A percentile compares a stretch with the other conserved stretches of the same genome.
Conservation (phyloP, 805 yeast species). For the Starmerella tilneyi region DNA sequence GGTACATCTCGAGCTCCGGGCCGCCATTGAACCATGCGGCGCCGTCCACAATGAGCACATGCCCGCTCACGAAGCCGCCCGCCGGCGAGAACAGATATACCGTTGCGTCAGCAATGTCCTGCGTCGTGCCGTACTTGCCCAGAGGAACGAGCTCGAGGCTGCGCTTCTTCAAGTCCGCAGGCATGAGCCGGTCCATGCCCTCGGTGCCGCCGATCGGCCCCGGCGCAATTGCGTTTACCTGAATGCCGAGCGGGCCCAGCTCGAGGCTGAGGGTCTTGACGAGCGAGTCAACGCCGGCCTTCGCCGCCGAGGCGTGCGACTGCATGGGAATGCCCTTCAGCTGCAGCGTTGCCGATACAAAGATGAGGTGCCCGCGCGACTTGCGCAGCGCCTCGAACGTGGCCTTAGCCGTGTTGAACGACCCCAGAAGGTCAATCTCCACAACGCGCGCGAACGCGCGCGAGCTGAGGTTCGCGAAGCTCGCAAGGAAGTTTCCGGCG, state of each 20-base stretch:
- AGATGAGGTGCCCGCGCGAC: conserved; percentile 61
- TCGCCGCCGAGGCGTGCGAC: conserved; percentile 86
- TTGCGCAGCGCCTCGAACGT: conserved; percentile 52
- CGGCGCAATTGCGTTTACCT: conserved; percentile 81
- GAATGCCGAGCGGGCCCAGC: conserved; percentile 78
- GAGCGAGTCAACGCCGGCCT: conserved; percentile 88
- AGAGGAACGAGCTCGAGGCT: conserved; percentile 45
- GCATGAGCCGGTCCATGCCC: conserved; percentile 59
- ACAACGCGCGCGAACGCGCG: conserved; percentile 85
- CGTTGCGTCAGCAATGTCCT: conserved; percentile 81
- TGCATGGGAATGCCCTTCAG: conserved; percentile 84
- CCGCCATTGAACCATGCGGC: conserved; percentile 62
- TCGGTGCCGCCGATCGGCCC: conserved; percentile 84
- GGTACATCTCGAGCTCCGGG: conserved; percentile 36
- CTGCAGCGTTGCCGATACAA: conserved; percentile 83
- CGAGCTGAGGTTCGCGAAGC: conserved; percentile 63
- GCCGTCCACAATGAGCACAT: conserved; percentile 76
- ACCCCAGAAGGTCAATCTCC: conserved; percentile 77
- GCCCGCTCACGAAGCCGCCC: conserved; percentile 63
- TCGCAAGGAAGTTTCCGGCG: conserved; percentile 84
- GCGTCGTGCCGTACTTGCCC: conserved; percentile 45
- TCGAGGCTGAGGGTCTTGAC: conserved; percentile 80
- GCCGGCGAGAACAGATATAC: conserved; percentile 77
- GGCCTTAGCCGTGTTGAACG: conserved; percentile 84
- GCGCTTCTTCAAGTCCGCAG: conserved; percentile 35